Base-by-base conservation (phyloP, 768 basidiomycete species). In the Leccinum variicolor region DNA sequence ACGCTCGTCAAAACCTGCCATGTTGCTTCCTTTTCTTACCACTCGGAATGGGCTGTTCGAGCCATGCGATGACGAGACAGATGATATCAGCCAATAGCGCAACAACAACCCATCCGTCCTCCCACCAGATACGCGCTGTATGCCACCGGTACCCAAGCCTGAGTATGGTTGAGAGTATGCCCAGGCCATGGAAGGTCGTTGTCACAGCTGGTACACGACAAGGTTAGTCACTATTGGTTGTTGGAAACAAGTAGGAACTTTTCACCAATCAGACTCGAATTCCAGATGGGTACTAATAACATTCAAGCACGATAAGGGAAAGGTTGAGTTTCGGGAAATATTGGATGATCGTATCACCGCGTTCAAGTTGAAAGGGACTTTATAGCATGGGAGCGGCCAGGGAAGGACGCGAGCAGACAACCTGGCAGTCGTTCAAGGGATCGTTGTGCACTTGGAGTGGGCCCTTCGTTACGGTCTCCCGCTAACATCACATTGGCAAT, bases 71-170 rank as follows among this genome's bases (percentile, higher is more conserved):
- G 19, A 56, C 39, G 21, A 56, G 41, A 55, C 39, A 45, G 23
- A 31, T n/a, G 31, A 56, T 55, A 25, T 41, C 53, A 9, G 53
- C 53, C 28, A 14, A 4, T 41, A 56, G 25, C 10, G 29, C 54
- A 4, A 56, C 31, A 23, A 56, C 23, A n/a, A 21, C 39, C 29
- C 52, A 55, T 19, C 17, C 55, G n/a, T 56, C 53, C 9, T 55
- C 39, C 53, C 28, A 55, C 28, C 36, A 25, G 11, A 31, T 41
- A 25, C 54, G 26, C 15, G 34, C n/a, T 21, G 34, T 54, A 29
- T 55, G n/a, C 50, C 39, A 41, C 21, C 53, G 41, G 33, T 56
- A 25, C 28, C 29, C 43, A 55, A 56, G 52, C 52, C 52, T 31
- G 41, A 55, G 26, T 23, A 56, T 1, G 6, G 41, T 56, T 33